Base-by-base conservation (phyloP, 176 grass and related monocot species). In the Puccinellia tenuiflora region DNA sequence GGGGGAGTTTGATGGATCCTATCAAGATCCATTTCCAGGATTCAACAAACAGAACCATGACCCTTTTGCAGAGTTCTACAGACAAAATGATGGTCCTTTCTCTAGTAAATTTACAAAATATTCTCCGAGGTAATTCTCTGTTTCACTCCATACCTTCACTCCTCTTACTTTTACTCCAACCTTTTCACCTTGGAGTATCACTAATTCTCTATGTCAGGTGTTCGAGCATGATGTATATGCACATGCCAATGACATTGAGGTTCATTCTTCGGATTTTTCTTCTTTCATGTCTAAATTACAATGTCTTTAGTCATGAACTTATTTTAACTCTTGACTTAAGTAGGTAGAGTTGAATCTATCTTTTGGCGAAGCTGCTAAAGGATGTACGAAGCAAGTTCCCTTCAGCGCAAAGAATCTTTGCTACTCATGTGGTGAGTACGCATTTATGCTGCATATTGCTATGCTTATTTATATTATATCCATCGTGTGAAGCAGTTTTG, bases 331-430 rank as follows among this genome's bases (percentile, higher is more conserved):
- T 86, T 90, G 46, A 31, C 53, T 67, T 80, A 80, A 38, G 48
- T 87, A 98, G 96, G 88, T 95, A 68, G 85, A 88, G 12, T 17
- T 98, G 85, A 91, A 90, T 66, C 77, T 98, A 37, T 93, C 96
- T 85, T 98, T 98, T 84, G 20, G 10, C 28, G 96, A 95, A 90
- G 96, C 96, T 83, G 96, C 89, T 84, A 93, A 83, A 65, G 96
- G 96, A 50, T 90, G 90, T 77, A 85, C 51, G 16, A 95, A 95
- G 78, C 24, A 98, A 75, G 79, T 95, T 26, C 85, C 90, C 40
- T 89, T 91, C 28, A 75, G 9, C 31, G 83, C 96, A 88, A 91
- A 95, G 83, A 88, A 95, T 88, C 80, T 88, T 80, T 98, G 96
- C 29, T 51, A 91, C 81, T 93, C 96, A 85, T 98, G 96, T 61